Base-by-base conservation (phyloP, 2,329 filamentous ascomycete species). In the Curvularia spicifera region DNA sequence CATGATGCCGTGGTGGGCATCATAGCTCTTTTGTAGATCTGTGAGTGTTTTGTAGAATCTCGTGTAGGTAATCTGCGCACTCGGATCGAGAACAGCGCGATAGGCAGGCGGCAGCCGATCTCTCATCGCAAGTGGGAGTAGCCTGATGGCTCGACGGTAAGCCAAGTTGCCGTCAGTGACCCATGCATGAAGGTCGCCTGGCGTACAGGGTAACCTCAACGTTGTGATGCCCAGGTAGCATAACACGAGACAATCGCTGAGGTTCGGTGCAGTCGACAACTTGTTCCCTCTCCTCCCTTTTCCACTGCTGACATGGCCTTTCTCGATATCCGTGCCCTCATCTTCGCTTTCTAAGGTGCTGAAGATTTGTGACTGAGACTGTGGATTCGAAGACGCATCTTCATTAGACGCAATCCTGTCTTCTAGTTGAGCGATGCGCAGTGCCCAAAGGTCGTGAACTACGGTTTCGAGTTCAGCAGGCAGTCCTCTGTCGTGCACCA, bases 361-460 rank as follows among this genome's bases (percentile, higher is more conserved):
- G 71, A 86, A 89, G 29, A 84, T 66, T 60, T 83, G 81, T 15
- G 82, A 79, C 60, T 83, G 81, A 22, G 82, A 79, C 52, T 78
- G 78, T 29, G 76, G 73, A 45, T 72, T 66, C 42, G 72, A 68
- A 29, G 39, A 33, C 48, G 76, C 72, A 47, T 70, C 63, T 45
- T 67, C 69, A 20, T 72, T 71, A 26, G 75, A 75, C 12, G 67
- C 68, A 52, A 79, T 77, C 57, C 73, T 81, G 60, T 76, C 74
- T 47, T 79, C 79, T 33, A 91, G 79, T 46, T 81, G 83, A 48
- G 85, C 82, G 37, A 93, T 80, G 51, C 91, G 86, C 50, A 97
- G 79, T 51, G 89, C 83, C 94, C 95, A 99, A 13, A 99, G 83
- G 72, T 97, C 93, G 57, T 88, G 86, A 5, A 96, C 87, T 9